These are phyloP conservation scores for Sclerotinia sclerotiorum DNA, from an alignment of 2,329 filamentous ascomycete species.

Conservation along the genomic window DNA sequence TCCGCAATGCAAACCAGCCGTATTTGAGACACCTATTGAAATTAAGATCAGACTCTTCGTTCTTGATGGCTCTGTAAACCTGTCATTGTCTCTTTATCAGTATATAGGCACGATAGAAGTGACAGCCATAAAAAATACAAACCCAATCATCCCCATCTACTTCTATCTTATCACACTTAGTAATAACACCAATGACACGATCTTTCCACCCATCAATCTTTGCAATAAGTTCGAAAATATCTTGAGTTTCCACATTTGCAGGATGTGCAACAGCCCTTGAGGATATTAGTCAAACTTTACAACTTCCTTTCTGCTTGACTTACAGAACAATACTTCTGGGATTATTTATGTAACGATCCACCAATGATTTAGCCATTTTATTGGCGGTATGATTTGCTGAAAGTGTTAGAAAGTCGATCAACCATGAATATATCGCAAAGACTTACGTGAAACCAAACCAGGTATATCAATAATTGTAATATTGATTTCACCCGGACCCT, in stretches of 20 bases:
- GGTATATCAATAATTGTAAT: conserved; percentile 37
- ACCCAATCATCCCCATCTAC: conserved; percentile 11
- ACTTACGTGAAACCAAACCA: conserved; percentile 34
- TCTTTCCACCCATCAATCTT: neutral
- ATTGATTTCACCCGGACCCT: conserved; percentile 28
- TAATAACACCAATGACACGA: conserved; percentile 12
- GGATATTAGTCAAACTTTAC: neutral
- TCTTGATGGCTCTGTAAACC: conserved; percentile 4
- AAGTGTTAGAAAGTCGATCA: neutral
- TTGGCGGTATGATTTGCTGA: conserved; percentile 19
- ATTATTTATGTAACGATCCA: conserved; percentile 43
- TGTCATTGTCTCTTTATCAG: neutral
- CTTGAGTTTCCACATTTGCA: conserved; percentile 44
- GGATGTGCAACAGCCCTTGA: conserved; percentile 45
- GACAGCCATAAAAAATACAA: neutral
- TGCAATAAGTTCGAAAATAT: conserved; percentile 35
- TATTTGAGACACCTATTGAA: conserved; percentile 8
- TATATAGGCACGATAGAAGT: too few relatives aligned
- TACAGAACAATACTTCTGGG: conserved; percentile 46
- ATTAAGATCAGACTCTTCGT: neutral
- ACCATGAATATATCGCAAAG: neutral
- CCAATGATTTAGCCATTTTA: conserved; percentile 29
- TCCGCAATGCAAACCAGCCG: conserved; percentile 13
- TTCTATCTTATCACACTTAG: conserved; percentile 16
- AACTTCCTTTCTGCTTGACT: neutral